Evolutionary conservation across 2,329 filamentous ascomycete genomes (phyloP).

Genomic region (Botryotinia narcissicola): DNA sequence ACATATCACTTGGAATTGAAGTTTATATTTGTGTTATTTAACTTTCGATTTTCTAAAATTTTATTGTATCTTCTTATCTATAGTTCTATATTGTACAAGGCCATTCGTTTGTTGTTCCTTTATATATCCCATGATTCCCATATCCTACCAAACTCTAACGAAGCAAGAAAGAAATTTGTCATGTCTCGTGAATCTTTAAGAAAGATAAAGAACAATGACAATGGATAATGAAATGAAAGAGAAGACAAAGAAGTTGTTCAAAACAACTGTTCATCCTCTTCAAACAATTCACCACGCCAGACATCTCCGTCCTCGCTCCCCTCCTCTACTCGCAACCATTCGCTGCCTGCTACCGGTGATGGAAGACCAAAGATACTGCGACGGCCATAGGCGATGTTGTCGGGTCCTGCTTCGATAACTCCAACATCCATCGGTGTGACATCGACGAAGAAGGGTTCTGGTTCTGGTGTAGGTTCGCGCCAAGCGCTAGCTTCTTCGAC

Average conservation of each 20-base stretch:
- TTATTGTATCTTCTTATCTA: background rate
- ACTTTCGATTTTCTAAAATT: background rate
- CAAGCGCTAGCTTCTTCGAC: background rate
- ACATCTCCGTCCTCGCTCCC: background rate
- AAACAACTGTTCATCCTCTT: background rate
- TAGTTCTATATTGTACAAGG: background rate
- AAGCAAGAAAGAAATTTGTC: background rate
- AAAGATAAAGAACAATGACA: background rate
- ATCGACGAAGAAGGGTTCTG: background rate
- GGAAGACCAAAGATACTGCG: background rate
- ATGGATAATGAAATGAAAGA: background rate
- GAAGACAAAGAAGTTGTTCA: background rate
- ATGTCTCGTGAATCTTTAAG: background rate
- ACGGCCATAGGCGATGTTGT: background rate
- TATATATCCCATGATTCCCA: too few species aligned
- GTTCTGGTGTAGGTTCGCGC: background rate
- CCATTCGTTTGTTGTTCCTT: background rate
- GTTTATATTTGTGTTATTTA: background rate
- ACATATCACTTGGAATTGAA: background rate
- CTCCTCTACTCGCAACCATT: background rate
- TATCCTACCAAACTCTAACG: background rate
- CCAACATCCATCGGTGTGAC: background rate
- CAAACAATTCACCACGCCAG: background rate
- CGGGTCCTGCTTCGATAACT: rapidly evolving
- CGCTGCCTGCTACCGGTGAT: rapidly evolving